Conservation (phyloP, 352 stramenopile genomes). For the Pythium apleroticum region DNA sequence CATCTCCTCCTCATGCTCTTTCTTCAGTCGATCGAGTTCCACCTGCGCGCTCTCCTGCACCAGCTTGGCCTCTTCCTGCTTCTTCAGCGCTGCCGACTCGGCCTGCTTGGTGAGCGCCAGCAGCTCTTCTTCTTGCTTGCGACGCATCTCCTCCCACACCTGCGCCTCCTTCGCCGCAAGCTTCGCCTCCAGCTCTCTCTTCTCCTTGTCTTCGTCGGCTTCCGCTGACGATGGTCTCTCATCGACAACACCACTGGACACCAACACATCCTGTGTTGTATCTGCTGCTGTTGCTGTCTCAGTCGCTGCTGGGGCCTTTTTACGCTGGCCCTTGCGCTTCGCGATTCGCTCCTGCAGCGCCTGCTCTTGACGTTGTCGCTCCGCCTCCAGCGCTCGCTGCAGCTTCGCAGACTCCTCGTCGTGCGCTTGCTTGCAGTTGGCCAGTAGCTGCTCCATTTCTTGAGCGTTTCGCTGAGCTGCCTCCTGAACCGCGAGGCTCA, state of each 20-base stretch:
- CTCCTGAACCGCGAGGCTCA: conserved; percentile 18
- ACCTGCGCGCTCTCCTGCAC: conserved; percentile 31
- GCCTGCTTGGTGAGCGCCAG: conserved; percentile 10
- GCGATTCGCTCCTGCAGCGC: conserved; percentile 55
- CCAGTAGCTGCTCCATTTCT: conserved; percentile 35
- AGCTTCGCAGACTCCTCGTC: conserved; percentile 32
- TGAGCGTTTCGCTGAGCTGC: conserved; percentile 28
- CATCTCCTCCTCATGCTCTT: conserved; percentile 65
- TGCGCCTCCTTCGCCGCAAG: conserved; percentile 5
- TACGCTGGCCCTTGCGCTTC: conserved; percentile 44
- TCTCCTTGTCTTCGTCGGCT: conserved; percentile 1
- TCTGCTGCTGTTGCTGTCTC: background rate
- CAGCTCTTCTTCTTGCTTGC: conserved; percentile 24
- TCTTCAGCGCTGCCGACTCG: conserved; percentile 11
- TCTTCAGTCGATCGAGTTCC: conserved; percentile 56
- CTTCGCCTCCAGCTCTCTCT: background rate
- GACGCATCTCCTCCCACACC: conserved; percentile 17
- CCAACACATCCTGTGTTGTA: background rate
- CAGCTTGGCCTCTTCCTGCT: conserved; percentile 22
- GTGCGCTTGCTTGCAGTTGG: conserved; percentile 30
- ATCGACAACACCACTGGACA: background rate
- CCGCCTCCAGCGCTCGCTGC: conserved; percentile 29
- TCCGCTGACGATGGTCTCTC: conserved; percentile 3
- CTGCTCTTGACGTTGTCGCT: conserved; percentile 52
- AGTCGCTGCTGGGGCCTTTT: conserved; percentile 3